Evolutionary conservation across 257 asterid genomes (phyloP), one percentile per base, ranked within the genome.

Genomic region (Solanum ossicruentum): DNA sequence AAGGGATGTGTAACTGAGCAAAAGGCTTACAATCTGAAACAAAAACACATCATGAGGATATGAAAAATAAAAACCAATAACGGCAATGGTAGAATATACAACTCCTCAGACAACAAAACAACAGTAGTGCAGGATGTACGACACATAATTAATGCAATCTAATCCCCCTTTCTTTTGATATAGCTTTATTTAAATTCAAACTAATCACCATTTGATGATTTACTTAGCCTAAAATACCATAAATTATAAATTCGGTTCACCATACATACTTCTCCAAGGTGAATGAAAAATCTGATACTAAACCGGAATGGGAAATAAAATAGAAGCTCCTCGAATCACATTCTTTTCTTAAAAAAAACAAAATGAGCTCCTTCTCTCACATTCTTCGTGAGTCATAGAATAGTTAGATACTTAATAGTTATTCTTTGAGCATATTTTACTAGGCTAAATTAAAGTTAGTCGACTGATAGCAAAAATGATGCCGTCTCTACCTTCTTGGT

Each of bases 21-120:
- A 70, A 49, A 94, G 91, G 84, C 90, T 75, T 67, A 95, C 95
- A 88, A 93, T 89, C 99, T 97, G 97, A 84, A 87, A 93, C 16
- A 73, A 78, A 52, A 47, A 18, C 45, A 28, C 26, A 26, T 78
- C 47, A 78, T 78, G 45, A 78, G 49, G 65, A 51, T 52, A 51
- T 32, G 45, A 52, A 51, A 77, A 52, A 77, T 8, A 23, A 52
- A 49, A 51, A 16, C 6, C 82, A 52, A 16, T 47, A 77, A 16
- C 0, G 32, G 15, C 1, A n/a, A n/a, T n/a, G 49, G 58, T 9
- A 52, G 26, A 78, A 16, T 26, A 52, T 10, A 28, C 17, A 69
- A 39, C 78, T 69, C 26, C 26, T 69, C 78, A 69, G 52, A 69
- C 52, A 39, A 69, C 13, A 69, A n/a, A 39, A 69, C 7, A 69